Conservation (phyloP, 768 basidiomycete species). For the Rickenella mellea region DNA sequence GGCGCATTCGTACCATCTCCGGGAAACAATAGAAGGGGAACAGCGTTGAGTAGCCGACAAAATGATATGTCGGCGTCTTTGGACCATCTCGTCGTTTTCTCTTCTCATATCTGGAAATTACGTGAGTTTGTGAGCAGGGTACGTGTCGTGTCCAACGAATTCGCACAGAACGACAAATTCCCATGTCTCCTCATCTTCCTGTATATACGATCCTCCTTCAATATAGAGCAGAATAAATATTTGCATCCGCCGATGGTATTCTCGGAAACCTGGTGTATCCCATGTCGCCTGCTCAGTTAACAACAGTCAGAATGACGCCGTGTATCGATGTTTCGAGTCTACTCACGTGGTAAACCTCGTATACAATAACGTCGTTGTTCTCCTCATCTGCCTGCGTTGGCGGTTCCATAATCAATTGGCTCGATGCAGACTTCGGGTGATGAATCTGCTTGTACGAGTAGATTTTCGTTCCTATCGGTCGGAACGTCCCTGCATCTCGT, state of each 20-base stretch:
- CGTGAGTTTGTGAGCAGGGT: not conserved
- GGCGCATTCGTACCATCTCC: constrained; percentile 74
- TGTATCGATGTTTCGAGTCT: constrained; percentile 21
- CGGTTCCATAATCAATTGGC: constrained; percentile 46
- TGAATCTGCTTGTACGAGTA: constrained; percentile 73
- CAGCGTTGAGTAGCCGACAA: constrained; percentile 87
- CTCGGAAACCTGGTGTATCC: constrained; percentile 78
- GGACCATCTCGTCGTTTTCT: constrained; percentile 49
- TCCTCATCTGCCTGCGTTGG: constrained; percentile 27
- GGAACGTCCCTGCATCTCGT: constrained; percentile 68
- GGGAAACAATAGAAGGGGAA: constrained; percentile 97
- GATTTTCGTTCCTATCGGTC: constrained; percentile 67
- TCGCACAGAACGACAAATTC: constrained; percentile 84
- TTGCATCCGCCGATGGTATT: constrained; percentile 90
- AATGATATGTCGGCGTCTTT: constrained; percentile 67
- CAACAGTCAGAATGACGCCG: constrained; percentile 1
- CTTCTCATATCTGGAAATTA: constrained; percentile 63
- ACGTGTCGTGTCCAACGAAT: not conserved
- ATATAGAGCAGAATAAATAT: constrained; percentile 91
- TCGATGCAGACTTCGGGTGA: constrained; percentile 31
- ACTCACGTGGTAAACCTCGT: constrained; percentile 90
- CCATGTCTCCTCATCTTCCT: constrained; percentile 90
- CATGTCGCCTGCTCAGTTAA: constrained; percentile 55
- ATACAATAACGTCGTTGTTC: constrained; percentile 57
- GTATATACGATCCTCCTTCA: constrained; percentile 91